Evolutionary conservation across 2,329 filamentous ascomycete species (phyloP), one percentile per base, ranked within the genome.

Genomic region (Penicillium sp.): DNA sequence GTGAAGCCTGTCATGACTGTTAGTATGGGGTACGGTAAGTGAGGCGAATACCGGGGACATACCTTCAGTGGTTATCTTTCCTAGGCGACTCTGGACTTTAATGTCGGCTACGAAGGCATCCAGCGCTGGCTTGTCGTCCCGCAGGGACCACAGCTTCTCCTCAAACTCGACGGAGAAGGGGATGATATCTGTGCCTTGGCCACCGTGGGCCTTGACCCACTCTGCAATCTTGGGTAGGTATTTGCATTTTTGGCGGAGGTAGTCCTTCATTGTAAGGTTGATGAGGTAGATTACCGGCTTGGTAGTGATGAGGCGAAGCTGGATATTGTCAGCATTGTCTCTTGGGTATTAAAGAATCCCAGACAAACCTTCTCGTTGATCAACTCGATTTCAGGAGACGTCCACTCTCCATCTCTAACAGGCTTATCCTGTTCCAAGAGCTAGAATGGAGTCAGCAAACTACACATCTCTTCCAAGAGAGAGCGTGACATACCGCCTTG

Each of bases 91-190:
- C 8, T 11, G 48, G 13, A 50, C 48, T 25, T 50, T 50, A 8
- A 31, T 40, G 3, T 50, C 46, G 16, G 44, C 46, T 34, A 54
- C 38, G 44, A 54, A 54, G 4, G 44, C 51, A 15, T 47, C 51
- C 15, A 40, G 44, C 9, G 51, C 51, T 25, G 44, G 25, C 46
- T 47, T 38, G 46, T 54, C 43, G 8, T 54, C 51, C 23, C 39
- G 34, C 10, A 54, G 11, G 39, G 43, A 48, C 43, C 46, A 54
- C 16, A 54, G 44, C 46, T 54, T 54, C 51, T 54, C 51, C 23
- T 54, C 51, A 21, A 54, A 54, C 51, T 54, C 51, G 31, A 54
- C 46, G 23, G 51, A 54, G 44, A 54, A 54, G 51, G 51, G 51
- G 38, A 54, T 40, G 6, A 54, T 54, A 33, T 54, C 51, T 25